Base-by-base conservation (phyloP, 495 filamentous ascomycete genomes). In the Podospora conica region DNA sequence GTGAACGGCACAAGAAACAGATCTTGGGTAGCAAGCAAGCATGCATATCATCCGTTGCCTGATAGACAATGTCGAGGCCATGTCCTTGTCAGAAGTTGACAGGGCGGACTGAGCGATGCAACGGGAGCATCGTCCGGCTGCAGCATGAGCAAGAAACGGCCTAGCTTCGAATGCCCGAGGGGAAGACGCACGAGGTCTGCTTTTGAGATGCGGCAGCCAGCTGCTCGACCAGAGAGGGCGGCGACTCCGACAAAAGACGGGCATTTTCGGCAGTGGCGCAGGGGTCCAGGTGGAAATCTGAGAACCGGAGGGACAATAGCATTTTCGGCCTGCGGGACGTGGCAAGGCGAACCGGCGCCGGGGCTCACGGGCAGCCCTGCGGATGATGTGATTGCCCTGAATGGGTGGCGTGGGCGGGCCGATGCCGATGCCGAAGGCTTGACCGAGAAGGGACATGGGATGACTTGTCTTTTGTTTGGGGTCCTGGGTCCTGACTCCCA, bases 21-120 rank as follows among this genome's bases (percentile, higher is more conserved):
- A 73, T 71, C 70, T 75, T 77, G 67, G 73, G 73, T 75, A 71
- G 70, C 68, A 74, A 71, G 70, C 68, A 74, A 73, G 70, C 63
- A 73, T 71, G 75, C 74, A 74, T 74, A 70, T 74, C 70, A 73
- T 71, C 66, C 62, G 70, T 68, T 58, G 72, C 68, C 72, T 67
- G 66, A 70, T 69, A 62, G 65, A 69, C 68, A 65, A 55, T 33
- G 63, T 76, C 68, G 64, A 74, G 61, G 53, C 74, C 73, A 64
- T 71, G 69, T 69, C 74, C 74, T 67, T 74, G 75, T 66, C 65
- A 56, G 12, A 60, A 58, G 61, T 60, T 29, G 66, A 70, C 70
- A 68, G 57, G 59, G 63, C 66, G 64, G 53, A 59, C 22, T 63
- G 68, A 59, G 25, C 27, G 61, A 64, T 63, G 68, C 64, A 48